These are phyloP conservation scores for Aquilaria malaccensis DNA, from an alignment of 345 rosid species.

Conservation along the genomic window DNA sequence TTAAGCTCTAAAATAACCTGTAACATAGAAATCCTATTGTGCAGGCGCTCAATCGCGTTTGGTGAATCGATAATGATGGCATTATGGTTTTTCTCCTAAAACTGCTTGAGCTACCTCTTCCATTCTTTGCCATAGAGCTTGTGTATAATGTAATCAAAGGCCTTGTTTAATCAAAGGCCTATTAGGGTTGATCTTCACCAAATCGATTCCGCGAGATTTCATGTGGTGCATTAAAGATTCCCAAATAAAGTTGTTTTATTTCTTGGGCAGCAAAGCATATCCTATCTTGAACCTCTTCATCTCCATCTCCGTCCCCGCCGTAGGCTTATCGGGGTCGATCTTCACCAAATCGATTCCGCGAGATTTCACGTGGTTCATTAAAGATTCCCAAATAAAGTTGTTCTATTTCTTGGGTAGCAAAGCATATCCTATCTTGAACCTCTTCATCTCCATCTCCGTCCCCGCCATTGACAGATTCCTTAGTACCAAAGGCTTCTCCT, in stretches of 20 bases:
- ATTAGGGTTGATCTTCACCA: constrained; percentile 31
- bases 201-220: constrained; percentile 38
- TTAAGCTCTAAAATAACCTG: constrained; percentile 43
- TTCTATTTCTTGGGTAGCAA: constrained; percentile 39
- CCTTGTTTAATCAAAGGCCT: constrained; percentile 41
- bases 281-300: constrained; percentile 32
- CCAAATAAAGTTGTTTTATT: constrained; percentile 42
- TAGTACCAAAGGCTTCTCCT: background rate
- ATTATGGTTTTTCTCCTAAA: constrained; percentile 26
- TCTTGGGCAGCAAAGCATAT: constrained; percentile 49
- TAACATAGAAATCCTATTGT: constrained; percentile 55
- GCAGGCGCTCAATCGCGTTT: constrained; percentile 39
- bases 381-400: constrained; percentile 44
- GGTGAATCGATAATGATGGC: constrained; percentile 37
- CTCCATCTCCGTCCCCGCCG: constrained; percentile 4
- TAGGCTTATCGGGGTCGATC: constrained; percentile 30
- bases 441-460: constrained; percentile 2
- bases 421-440: constrained; percentile 49
- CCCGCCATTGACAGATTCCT: constrained; percentile 27
- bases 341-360: constrained; percentile 44
- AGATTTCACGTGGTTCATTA: constrained; percentile 24
- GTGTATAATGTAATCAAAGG: constrained; percentile 57
- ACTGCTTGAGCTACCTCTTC: constrained; percentile 33
- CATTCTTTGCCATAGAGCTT: constrained; percentile 47
- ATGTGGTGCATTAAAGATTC: constrained; percentile 31